Conservation (phyloP, 306 rosid genomes). For the Styphnolobium japonicum region DNA sequence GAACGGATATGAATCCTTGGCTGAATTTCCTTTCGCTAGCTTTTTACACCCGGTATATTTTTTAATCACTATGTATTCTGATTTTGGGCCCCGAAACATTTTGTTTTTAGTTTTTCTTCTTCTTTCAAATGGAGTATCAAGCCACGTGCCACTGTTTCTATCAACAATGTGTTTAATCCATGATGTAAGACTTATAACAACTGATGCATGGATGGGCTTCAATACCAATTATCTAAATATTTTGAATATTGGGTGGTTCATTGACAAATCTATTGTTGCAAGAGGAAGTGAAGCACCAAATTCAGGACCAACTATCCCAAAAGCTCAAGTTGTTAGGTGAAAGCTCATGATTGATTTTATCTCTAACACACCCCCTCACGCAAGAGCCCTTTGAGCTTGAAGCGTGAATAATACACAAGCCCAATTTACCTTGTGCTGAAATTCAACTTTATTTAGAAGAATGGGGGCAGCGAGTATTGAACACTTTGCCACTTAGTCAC, state of each 20-base stretch:
- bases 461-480: too few relatives aligned
- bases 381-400: too few relatives aligned
- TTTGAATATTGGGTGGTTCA: background rate
- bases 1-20: slow-evolving; percentile 75
- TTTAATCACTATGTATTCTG: slow-evolving; percentile 17
- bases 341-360: too few relatives aligned
- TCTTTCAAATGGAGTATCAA: background rate
- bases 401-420: too few relatives aligned
- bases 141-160: background rate
- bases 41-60: slow-evolving; percentile 72
- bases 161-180: slow-evolving; percentile 13
- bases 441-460: too few relatives aligned
- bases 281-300: background rate
- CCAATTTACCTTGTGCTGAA: too few relatives aligned
- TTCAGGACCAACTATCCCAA: too few relatives aligned
- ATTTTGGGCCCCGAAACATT: slow-evolving; percentile 28
- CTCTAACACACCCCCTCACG: too few relatives aligned
- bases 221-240: background rate
- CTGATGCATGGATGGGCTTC: background rate
- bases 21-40: slow-evolving; percentile 93
- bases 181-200: background rate
- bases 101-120: background rate
- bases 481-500: too few relatives aligned
- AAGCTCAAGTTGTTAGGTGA: too few relatives aligned
- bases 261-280: slow-evolving; percentile 2